phyloP scores from a whole-genome alignment of 306 rosid species.

The Ammopiptanthus mongolicus region DNA sequence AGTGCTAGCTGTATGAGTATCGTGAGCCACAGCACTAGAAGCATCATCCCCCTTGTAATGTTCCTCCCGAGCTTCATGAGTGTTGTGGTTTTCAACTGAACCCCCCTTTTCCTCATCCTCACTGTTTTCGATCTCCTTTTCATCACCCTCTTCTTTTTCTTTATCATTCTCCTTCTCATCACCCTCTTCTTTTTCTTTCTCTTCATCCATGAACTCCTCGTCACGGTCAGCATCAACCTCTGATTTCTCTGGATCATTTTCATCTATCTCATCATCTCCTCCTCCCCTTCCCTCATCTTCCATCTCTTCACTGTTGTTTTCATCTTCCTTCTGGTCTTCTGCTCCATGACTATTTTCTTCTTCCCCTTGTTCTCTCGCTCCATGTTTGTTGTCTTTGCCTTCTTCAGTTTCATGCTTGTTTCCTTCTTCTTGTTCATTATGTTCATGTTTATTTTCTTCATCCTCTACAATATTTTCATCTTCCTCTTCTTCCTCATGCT shows the following conservation, averaged over 20 bases:
- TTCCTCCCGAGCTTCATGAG: slow-evolving; percentile 91
- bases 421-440: slow-evolving; percentile 27
- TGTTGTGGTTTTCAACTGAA: slow-evolving; percentile 38
- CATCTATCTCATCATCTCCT: slow-evolving; percentile 74
- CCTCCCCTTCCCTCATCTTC: slow-evolving; percentile 62
- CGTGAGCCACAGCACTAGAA: slow-evolving; percentile 94
- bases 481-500: slow-evolving; percentile 72
- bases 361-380: slow-evolving; percentile 31
- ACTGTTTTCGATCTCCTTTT: slow-evolving; percentile 29
- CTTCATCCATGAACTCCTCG: slow-evolving; percentile 58
- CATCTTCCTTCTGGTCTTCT: slow-evolving; percentile 55
- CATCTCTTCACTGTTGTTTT: slow-evolving; percentile 42
- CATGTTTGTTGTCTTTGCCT: slow-evolving; percentile 31
- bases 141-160: slow-evolving; percentile 50
- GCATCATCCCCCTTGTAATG: slow-evolving; percentile 91
- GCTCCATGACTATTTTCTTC: slow-evolving; percentile 43
- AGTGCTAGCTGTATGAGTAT: slow-evolving; percentile 39
- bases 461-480: slow-evolving; percentile 54
- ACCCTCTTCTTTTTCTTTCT: slow-evolving; percentile 46
- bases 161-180: slow-evolving; percentile 50
- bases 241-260: slow-evolving; percentile 56
- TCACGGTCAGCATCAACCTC: slow-evolving; percentile 49
- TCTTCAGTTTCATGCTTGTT: slow-evolving; percentile 35
- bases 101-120: slow-evolving; percentile 46
- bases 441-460: slow-evolving; percentile 45